Evolutionary conservation across 2,329 filamentous ascomycete genomes (phyloP), one percentile per base, ranked within the genome.

Genomic region (Talaromyces amestolkiae): DNA sequence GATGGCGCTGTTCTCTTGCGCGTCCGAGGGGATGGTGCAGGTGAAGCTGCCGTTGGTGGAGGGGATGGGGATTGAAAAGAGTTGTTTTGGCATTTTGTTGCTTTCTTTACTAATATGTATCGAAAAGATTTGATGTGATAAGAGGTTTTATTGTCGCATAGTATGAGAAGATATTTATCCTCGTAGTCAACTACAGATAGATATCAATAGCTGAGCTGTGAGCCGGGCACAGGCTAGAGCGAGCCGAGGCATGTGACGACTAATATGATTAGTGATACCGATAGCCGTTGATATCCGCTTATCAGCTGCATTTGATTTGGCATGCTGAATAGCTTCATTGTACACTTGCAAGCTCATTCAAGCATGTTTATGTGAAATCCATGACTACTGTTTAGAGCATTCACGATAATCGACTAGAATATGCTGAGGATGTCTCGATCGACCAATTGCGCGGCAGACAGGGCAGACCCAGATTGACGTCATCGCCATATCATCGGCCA

Each of bases 21-120:
- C 45, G n/a, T 61, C 56, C n/a, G 61, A 64, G 5, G 75, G 3
- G 1, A 89, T 79, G 11, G 88, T 89, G 81, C 86, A 87, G 68
- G 83, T 80, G 68, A 93, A 84, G 69, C 78, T 78, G 72, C 89
- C 89, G 69, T 83, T 84, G 10, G 77, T 74, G 63, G 81, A 73
- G 8, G 59, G 8, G 71, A 89, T 83, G 49, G 86, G 85, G 69
- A 91, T 78, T 10, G 83, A 85, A 79, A 91, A 89, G 65, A 89
- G 81, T 19, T 81, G 49, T 63, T 58, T 70, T 3, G 72, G 33
- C 74, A 76, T 61, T 24, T 24, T 39, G n/a, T 45, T 59, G 9
- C 5, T 31, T 6, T 31, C 27, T 31, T 31, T 7, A 6, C 27
- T 6, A 3, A 7, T 5, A 31, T 5, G 27, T 31, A 31, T 31